phyloP scores from a whole-genome alignment of 2,329 filamentous ascomycete species.

The Coniochaeta sp. region DNA sequence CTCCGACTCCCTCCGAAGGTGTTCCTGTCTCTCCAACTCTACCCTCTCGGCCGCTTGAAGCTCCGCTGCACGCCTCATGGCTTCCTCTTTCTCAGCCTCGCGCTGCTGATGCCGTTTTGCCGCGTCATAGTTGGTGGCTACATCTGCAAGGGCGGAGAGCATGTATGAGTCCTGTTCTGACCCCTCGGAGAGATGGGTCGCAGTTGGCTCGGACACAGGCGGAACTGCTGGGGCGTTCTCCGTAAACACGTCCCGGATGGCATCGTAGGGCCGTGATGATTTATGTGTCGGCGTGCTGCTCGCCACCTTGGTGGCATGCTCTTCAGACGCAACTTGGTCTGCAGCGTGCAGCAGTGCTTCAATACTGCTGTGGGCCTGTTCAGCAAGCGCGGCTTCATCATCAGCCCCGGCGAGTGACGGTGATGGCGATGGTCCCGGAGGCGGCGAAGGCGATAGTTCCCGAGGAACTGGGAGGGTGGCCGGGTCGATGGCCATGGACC shows the following conservation, averaged over 20 bases:
- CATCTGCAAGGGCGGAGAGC: slow-evolving; percentile 25
- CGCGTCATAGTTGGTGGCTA: slow-evolving; percentile 14
- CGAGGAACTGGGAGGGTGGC: background rate
- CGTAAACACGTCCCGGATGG: slow-evolving; percentile 35
- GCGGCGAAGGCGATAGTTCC: too few species aligned
- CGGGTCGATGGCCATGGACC: slow-evolving; percentile 12
- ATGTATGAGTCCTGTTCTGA: slow-evolving; percentile 14
- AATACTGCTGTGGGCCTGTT: background rate
- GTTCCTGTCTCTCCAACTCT: background rate
- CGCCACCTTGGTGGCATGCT: slow-evolving; percentile 12
- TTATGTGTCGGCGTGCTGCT: slow-evolving; percentile 10
- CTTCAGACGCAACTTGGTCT: slow-evolving; percentile 10
- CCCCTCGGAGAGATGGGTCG: slow-evolving; percentile 5
- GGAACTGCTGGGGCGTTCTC: slow-evolving; percentile 11
- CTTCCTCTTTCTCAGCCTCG: background rate
- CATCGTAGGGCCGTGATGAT: slow-evolving; percentile 34
- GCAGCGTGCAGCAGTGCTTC: slow-evolving; percentile 4
- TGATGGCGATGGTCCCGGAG: too few species aligned
- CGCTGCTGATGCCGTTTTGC: background rate
- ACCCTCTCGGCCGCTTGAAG: background rate
- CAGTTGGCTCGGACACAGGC: slow-evolving; percentile 12
- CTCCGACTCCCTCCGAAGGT: background rate
- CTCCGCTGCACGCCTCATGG: background rate
- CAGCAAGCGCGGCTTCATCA: background rate
- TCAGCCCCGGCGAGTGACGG: background rate